These are phyloP conservation scores for Gryganskiella cystojenkinii DNA, from an alignment of 192 early-diverging fungal species.

Conservation along the genomic window DNA sequence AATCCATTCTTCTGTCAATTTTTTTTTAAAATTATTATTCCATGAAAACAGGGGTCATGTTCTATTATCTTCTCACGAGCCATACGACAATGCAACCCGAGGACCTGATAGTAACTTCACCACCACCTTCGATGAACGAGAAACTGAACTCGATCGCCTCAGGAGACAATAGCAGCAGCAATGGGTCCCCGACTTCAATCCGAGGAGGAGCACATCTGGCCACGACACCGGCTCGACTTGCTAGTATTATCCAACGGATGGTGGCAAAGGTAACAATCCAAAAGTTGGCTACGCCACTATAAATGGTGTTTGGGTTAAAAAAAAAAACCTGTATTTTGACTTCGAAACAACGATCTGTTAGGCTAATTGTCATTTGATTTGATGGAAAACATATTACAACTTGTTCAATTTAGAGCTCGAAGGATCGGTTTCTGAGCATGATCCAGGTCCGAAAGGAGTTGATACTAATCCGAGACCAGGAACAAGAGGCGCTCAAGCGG, in stretches of 20 bases:
- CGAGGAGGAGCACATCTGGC: conserved; percentile 10
- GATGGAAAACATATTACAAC: too few relatives aligned
- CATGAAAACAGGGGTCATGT: conserved; percentile 31
- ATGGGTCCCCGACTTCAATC: too few relatives aligned
- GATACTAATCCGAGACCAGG: conserved; percentile 29
- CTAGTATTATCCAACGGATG: conserved; percentile 42
- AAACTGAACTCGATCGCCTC: conserved; percentile 4
- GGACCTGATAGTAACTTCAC: conserved; percentile 8
- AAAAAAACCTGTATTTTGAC: conserved; percentile 1
- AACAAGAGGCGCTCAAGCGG: conserved; percentile 32
- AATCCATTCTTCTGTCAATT: background rate
- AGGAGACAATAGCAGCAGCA: background rate
- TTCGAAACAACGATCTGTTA: background rate
- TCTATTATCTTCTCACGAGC: conserved; percentile 37
- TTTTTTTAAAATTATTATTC: background rate
- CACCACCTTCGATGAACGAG: conserved; percentile 15
- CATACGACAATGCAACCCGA: conserved; percentile 18
- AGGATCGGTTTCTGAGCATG: conserved; percentile 46
- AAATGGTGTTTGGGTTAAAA: too few relatives aligned
- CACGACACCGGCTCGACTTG: conserved; percentile 17
- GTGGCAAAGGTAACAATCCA: conserved; percentile 29
- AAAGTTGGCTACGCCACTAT: too few relatives aligned
- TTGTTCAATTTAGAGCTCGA: conserved; percentile 28
- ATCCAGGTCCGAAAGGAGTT: conserved; percentile 41
- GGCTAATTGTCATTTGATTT: background rate